Base-by-base conservation (phyloP, 805 yeast species). In the Wickerhamiella lipophila region DNA sequence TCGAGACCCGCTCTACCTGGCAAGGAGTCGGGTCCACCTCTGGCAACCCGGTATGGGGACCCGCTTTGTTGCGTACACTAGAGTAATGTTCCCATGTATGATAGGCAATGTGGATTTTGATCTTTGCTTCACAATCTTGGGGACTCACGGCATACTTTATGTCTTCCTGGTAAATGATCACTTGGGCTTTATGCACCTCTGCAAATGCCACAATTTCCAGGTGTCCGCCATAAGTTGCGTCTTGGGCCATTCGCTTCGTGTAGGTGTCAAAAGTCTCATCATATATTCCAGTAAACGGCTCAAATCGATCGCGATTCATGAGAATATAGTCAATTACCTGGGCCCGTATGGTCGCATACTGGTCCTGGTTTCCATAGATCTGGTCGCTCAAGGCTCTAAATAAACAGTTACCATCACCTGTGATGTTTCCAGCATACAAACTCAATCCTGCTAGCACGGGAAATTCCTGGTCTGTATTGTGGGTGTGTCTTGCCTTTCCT, bases 31-130 rank as follows among this genome's bases (percentile, higher is more conserved):
- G 51, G 18, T 32, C 43, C 6, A 61, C 57, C 11, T 53, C 49
- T 1, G 65, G 65, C 6, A 52, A 50, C 3, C 71, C 71, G 5
- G 51, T 42, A 41, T 62, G 65, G 3, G 72, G 70, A 1, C 70
- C 70, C 13, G 53, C 56, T n/a, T 58, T 47, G 44, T 65, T 62
- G 22, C 72, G 56, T 3, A 67, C 67, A 11, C 69, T 64, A 11
- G 71, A 66, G 49, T 68, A 68, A 54, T 68, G 72, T 50, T 68
- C 72, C 72, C 72, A 68, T 0, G 64, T 58, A 40, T 68, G 72
- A 42, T 68, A 68, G 3, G 70, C 72, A 35, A 68, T 53, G 46
- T 67, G 71, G 2, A 61, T 46, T 42, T 23, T 34, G 13, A 23
- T 19, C 9, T 11, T n/a, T 9, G 48, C 35, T n/a, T 35, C 40